Conservation (phyloP, 2,329 filamentous ascomycete species). For the Paraphaeosphaeria minitans region DNA sequence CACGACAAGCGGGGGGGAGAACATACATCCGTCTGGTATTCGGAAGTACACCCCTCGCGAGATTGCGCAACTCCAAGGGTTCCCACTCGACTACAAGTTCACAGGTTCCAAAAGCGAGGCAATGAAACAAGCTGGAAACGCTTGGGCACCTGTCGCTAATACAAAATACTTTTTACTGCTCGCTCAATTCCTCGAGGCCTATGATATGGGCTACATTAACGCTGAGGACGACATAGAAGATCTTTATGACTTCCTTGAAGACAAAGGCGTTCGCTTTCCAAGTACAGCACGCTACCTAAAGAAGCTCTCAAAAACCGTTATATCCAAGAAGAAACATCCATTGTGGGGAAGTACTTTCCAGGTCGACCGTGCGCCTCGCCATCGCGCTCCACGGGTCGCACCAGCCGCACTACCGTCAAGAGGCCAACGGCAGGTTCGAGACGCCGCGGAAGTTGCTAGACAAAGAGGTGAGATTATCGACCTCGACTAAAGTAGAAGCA, state of each 20-base stretch:
- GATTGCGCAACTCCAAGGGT: conserved; percentile 23
- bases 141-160: conserved; percentile 25
- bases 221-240: conserved; percentile 31
- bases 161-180: conserved; percentile 10
- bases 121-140: conserved; percentile 30
- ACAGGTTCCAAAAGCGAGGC: conserved; percentile 15
- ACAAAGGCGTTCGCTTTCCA: conserved; percentile 15
- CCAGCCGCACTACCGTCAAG: not conserved
- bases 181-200: conserved; percentile 28
- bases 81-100: conserved; percentile 20
- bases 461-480: not conserved
- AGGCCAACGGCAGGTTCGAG: not conserved
- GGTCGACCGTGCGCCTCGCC: not conserved
- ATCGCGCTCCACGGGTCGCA: not conserved
- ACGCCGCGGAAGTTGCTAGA: not conserved
- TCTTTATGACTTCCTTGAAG: conserved; percentile 15
- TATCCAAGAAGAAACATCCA: not conserved
- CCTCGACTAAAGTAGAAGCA: not conserved
- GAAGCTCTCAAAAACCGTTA: not conserved
- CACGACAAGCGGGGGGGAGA: conserved; percentile 23
- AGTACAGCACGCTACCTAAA: not conserved
- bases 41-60: conserved; percentile 29
- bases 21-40: conserved; percentile 21
- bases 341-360: not conserved
- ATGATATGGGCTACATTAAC: conserved; percentile 29